phyloP scores from a whole-genome alignment of 1,139 yeast species.

The Scheffersomyces segobiensis region DNA sequence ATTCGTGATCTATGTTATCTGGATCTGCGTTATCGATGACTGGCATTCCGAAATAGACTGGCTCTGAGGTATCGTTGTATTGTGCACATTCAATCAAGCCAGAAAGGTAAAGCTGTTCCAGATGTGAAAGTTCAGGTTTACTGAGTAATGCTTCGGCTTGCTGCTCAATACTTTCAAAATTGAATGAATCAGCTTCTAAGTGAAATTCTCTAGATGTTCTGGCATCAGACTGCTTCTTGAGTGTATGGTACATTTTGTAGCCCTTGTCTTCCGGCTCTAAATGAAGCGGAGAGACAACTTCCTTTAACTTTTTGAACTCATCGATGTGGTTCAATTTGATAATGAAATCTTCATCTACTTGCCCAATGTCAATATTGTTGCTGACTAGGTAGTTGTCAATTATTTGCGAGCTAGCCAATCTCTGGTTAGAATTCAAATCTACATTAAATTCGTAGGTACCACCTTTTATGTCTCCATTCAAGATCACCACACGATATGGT shows the following conservation, averaged over 20 bases:
- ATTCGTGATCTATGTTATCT: constrained; percentile 22
- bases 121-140: constrained; percentile 6
- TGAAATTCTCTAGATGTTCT: constrained; percentile 17
- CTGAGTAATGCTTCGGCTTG: constrained; percentile 20
- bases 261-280: constrained; percentile 22
- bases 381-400: constrained; percentile 8
- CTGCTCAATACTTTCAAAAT: constrained; percentile 19
- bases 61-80: constrained; percentile 14
- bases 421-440: constrained; percentile 13
- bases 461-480: constrained; percentile 25
- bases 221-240: constrained; percentile 15
- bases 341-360: constrained; percentile 12
- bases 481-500: constrained; percentile 31
- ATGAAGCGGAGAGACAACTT: constrained; percentile 18
- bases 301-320: constrained; percentile 18
- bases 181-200: constrained; percentile 22
- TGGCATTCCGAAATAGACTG: constrained; percentile 20
- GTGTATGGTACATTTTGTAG: constrained; percentile 22
- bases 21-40: constrained; percentile 14
- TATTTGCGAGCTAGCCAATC: constrained; percentile 13
- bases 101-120: constrained; percentile 12
- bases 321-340: constrained; percentile 21
- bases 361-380: constrained; percentile 9
- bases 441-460: constrained; percentile 35
- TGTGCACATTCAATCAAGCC: constrained; percentile 12